phyloP scores from a whole-genome alignment of 768 basidiomycete genomes.

The Tricholoma saponaceum region DNA sequence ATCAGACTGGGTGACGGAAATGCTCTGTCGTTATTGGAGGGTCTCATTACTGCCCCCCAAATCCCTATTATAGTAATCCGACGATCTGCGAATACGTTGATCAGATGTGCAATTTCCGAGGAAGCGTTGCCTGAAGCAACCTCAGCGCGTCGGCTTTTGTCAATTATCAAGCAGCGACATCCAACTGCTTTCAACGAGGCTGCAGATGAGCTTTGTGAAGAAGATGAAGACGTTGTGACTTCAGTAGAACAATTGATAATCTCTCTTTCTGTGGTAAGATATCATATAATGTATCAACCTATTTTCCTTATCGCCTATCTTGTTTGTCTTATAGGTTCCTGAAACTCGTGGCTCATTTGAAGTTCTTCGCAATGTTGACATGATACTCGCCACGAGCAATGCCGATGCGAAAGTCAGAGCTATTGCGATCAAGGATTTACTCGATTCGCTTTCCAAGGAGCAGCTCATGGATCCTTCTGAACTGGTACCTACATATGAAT shows the following conservation, averaged over 20 bases:
- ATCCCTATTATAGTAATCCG: conserved; percentile 30
- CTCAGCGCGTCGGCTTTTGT: conserved; percentile 41
- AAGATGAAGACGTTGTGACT: conserved; percentile 33
- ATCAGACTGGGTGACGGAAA: conserved; percentile 30
- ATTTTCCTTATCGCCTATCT: neutral
- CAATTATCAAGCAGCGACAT: conserved; percentile 63
- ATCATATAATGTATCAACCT: neutral
- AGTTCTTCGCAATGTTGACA: conserved; percentile 25
- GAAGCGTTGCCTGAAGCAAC: conserved; percentile 18
- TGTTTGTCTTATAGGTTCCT: conserved; percentile 1
- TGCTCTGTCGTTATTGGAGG: conserved; percentile 30
- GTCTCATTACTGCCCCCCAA: conserved; percentile 30
- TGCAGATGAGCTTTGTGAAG: conserved; percentile 33
- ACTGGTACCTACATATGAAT: conserved; percentile 29
- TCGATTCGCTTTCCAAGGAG: conserved; percentile 32
- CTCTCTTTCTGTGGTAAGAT: conserved; percentile 53
- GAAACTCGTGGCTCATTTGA: neutral
- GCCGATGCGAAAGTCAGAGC: conserved; percentile 59
- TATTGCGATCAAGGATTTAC: conserved; percentile 54
- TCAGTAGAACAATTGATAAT: conserved; percentile 50
- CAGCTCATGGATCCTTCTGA: conserved; percentile 31
- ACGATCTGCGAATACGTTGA: conserved; percentile 23
- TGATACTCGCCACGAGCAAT: conserved; percentile 53
- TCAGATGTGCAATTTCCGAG: conserved; percentile 21
- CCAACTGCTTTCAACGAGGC: conserved; percentile 42